Base-by-base conservation (phyloP, 768 basidiomycete species). In the Krasilnikovozyma curviuscula region DNA sequence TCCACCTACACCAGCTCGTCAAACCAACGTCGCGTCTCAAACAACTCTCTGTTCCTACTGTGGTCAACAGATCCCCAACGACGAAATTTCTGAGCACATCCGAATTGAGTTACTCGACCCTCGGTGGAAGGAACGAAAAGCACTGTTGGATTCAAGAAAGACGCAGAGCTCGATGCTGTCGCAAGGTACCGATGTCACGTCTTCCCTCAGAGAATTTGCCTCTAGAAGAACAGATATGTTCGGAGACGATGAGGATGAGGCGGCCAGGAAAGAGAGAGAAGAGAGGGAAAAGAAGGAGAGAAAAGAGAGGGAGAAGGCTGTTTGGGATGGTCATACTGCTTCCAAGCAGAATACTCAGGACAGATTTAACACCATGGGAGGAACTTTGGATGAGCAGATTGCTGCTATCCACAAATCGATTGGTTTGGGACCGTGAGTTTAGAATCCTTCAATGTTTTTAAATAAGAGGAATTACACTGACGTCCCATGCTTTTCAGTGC, bases 301-400 rank as follows among this genome's bases (percentile, higher is more conserved):
- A 55, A 81, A 77, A 62, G 89, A 91, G 63, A 76, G 78, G 62
- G 93, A 97, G 66, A 88, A 83, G 62, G 82, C 84, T 56, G 83
- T 95, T 41, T 98, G 93, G 93, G 93, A 97, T 66, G 93, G 93
- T 57, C 89, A 97, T 65, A 89, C 89, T 2, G 82, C 85, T 37
- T 82, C 85, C 37, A 95, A 89, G 67, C 80, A 80, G 41, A 77
- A 76, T 56, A 93, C 86, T 1, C 70, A 88, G 60, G 83, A 88
- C 72, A 85, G 85, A 61, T 98, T 80, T 70, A 88, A 88, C 41
- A 78, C 77, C 14, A n/a, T n/a, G n/a, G 80, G 81, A 54, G 86
- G 83, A 69, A 89, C 86, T 62, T 79, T 97, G 62, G 86, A 95
- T 67, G 88, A 95, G 60, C 93, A 98, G 63, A 98, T 98, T 63